Conservation (phyloP, 805 yeast genomes). For the Starmerella scarabaei region DNA sequence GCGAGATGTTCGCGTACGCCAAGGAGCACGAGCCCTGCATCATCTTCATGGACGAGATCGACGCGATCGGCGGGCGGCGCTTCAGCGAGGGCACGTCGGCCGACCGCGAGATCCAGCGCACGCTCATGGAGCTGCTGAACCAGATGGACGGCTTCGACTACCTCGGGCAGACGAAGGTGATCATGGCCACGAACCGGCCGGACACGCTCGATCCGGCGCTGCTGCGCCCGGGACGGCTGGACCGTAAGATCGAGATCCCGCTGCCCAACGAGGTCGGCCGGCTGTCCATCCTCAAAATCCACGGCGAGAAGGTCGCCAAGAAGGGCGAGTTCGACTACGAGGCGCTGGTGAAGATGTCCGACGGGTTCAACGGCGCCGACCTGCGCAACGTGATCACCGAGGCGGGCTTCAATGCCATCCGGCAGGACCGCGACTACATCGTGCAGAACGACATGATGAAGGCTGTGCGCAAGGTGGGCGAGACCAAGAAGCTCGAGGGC, state of each 20-base stretch:
- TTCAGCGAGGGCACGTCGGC: constrained; percentile 97
- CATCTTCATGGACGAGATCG: constrained; percentile 96
- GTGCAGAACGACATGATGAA: constrained; percentile 89
- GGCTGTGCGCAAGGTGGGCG: constrained; percentile 95
- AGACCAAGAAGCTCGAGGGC: constrained; percentile 93
- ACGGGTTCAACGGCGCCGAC: constrained; percentile 98
- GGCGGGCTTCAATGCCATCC: constrained; percentile 94
- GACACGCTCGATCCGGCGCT: constrained; percentile 96
- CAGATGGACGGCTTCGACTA: constrained; percentile 99
- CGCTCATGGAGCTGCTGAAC: constrained; percentile 88
- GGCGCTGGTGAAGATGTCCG: constrained; percentile 96
- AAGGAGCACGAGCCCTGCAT: constrained; percentile 97
- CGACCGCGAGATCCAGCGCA: constrained; percentile 96
- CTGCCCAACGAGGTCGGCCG: constrained; percentile 94
- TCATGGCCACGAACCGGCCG: constrained; percentile 99
- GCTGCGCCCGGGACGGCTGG: constrained; percentile 93
- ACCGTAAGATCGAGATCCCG: constrained; percentile 89
- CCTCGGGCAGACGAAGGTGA: constrained; percentile 90
- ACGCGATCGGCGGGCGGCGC: constrained; percentile 97
- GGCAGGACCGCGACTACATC: constrained; percentile 94
- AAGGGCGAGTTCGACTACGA: constrained; percentile 95
- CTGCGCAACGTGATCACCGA: constrained; percentile 94
- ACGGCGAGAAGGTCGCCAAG: constrained; percentile 69
- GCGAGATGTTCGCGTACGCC: constrained; percentile 97
- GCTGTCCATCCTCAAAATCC: constrained; percentile 86